Conservation (phyloP, 73 alveolate genomes). For the Tetrahymena elliotti region DNA sequence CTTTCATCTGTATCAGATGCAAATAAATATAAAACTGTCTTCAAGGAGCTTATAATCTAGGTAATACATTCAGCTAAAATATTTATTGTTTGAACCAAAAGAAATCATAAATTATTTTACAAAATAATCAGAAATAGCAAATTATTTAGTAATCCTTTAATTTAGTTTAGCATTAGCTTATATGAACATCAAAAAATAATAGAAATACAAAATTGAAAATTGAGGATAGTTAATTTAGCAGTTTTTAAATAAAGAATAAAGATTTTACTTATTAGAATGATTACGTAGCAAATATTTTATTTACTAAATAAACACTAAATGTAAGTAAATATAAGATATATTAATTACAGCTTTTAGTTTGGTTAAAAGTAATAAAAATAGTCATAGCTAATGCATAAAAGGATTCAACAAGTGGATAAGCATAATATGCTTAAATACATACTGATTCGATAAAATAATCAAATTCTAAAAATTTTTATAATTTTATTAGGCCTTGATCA, state of each 20-base stretch:
- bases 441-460: too few species aligned
- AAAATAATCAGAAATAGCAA: neutral
- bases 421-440: too few species aligned
- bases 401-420: neutral
- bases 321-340: neutral
- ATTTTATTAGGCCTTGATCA: slow-evolving; percentile 53
- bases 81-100: neutral
- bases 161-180: neutral
- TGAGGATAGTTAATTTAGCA: neutral
- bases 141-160: neutral
- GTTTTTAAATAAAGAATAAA: too few species aligned
- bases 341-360: neutral
- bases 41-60: slow-evolving; percentile 60
- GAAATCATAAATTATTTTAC: neutral
- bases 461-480: neutral
- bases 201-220: too few species aligned
- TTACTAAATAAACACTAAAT: neutral
- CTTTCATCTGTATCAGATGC: slow-evolving; percentile 39
- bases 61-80: neutral
- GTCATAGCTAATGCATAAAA: neutral
- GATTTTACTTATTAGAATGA: neutral
- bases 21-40: slow-evolving; percentile 54
- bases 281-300: neutral
- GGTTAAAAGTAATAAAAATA: neutral
- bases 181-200: too few species aligned